Conservation (phyloP, 495 filamentous ascomycete species). For the Daldinia vernicosa region DNA sequence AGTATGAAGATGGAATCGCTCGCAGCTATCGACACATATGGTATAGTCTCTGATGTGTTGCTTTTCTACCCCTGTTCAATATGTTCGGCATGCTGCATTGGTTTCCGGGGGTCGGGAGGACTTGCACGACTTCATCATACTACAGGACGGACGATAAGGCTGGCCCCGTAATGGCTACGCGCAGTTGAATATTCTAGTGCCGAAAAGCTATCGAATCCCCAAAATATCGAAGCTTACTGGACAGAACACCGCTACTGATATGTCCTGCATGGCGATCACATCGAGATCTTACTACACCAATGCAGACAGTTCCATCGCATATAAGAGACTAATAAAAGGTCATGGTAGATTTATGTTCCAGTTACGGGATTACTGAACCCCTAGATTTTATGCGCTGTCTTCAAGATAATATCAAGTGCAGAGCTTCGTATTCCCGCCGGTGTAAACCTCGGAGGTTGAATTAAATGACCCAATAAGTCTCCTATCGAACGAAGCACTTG, state of each 20-base stretch:
- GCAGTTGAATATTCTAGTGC: constrained; percentile 20
- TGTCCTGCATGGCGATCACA: background rate
- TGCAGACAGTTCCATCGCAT: background rate
- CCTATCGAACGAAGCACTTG: too few relatives aligned
- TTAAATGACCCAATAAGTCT: too few relatives aligned
- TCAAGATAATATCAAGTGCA: too few relatives aligned
- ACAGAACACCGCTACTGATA: too few relatives aligned
- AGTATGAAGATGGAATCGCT: background rate
- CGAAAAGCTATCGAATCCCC: background rate
- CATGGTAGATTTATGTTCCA: too few relatives aligned
- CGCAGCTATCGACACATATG: background rate
- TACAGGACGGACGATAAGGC: constrained; percentile 25
- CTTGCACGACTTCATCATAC: constrained; percentile 24
- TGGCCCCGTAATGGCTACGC: constrained; percentile 14
- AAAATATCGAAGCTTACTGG: background rate
- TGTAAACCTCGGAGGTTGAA: too few relatives aligned
- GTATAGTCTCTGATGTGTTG: background rate
- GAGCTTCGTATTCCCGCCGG: too few relatives aligned
- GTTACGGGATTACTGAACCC: too few relatives aligned
- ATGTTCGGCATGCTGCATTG: constrained; percentile 18
- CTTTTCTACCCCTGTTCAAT: background rate
- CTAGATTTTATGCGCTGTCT: too few relatives aligned
- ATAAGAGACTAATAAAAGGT: background rate
- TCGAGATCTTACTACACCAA: background rate
- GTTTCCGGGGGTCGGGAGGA: constrained; percentile 16